Conservation (phyloP, 2,329 filamentous ascomycete species). For the Polytolypa hystricis region DNA sequence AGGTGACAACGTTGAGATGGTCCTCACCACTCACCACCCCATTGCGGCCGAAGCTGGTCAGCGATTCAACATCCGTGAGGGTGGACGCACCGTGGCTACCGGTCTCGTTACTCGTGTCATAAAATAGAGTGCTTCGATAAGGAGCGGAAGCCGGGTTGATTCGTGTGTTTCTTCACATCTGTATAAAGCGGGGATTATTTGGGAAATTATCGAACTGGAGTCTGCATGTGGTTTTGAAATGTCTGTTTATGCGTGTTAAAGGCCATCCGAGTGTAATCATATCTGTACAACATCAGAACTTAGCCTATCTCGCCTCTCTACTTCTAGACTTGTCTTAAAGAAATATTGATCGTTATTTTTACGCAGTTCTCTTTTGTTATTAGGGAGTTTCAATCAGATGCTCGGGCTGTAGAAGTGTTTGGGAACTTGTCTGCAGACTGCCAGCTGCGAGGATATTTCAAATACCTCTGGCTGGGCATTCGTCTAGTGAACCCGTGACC, state of each 20-base stretch:
- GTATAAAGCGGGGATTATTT: constrained; percentile 6
- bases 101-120: constrained; percentile 68
- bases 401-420: no score
- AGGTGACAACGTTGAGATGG: constrained; percentile 98
- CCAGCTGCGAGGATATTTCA: no score
- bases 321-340: constrained; percentile 5
- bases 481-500: no score
- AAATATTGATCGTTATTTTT: constrained; percentile 5
- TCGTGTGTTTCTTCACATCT: constrained; percentile 4
- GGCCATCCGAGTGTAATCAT: constrained; percentile 1
- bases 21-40: constrained; percentile 72
- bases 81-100: constrained; percentile 78
- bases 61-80: constrained; percentile 97
- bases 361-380: constrained; percentile 1
- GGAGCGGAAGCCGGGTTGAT: no score
- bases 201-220: constrained; percentile 3
- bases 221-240: constrained; percentile 3
- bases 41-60: constrained; percentile 83
- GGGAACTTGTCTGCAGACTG: no score
- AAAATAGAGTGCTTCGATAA: constrained; percentile 29
- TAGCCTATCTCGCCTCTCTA: constrained; percentile 6
- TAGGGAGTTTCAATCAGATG: neutral
- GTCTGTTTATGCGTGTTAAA: constrained; percentile 1
- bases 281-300: constrained; percentile 2
- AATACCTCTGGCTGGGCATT: no score